Percentiles rank a stretch among this genome's conserved stretches.
Conservation (phyloP, 73 alveolate species). For the Symbiodinium pilosum region DNA sequence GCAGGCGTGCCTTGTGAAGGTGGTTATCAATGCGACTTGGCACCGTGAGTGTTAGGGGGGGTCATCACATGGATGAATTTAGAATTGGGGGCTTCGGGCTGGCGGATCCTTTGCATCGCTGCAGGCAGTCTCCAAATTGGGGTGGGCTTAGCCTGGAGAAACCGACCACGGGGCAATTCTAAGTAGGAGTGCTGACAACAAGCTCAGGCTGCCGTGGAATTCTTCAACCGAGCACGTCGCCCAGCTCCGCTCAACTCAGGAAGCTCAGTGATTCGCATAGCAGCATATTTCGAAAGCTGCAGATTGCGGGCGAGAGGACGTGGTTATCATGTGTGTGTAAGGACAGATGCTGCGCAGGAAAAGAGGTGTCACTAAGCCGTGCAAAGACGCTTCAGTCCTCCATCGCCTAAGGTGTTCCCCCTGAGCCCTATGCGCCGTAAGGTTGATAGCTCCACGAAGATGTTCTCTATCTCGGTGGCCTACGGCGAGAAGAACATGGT, state of each 20-base stretch:
- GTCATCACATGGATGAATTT: neutral
- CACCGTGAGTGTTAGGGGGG: neutral
- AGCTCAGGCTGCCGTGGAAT: conserved; percentile 39
- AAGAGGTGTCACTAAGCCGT: too few species aligned
- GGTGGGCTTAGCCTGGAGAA: too few species aligned
- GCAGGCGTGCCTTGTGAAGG: conserved; percentile 92
- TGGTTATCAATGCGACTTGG: conserved; percentile 55
- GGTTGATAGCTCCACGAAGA: conserved; percentile 73
- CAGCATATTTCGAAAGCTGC: too few species aligned
- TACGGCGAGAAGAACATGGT: conserved; percentile 77
- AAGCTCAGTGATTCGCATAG: neutral
- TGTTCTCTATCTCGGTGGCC: conserved; percentile 92
- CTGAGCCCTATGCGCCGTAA: too few species aligned
- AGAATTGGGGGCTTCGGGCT: too few species aligned
- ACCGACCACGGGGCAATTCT: too few species aligned
- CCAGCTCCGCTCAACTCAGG: neutral
- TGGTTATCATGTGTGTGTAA: too few species aligned
- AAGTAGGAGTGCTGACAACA: too few species aligned
- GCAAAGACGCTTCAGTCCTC: too few species aligned
- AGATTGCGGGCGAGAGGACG: too few species aligned
- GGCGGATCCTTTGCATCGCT: neutral
- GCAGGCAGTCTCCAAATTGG: neutral
- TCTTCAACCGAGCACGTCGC: conserved; percentile 37
- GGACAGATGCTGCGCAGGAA: too few species aligned
- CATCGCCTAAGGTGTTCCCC: too few species aligned